Base-by-base conservation (phyloP, 1,139 yeast genomes). In the Starmera stellimalicola region DNA sequence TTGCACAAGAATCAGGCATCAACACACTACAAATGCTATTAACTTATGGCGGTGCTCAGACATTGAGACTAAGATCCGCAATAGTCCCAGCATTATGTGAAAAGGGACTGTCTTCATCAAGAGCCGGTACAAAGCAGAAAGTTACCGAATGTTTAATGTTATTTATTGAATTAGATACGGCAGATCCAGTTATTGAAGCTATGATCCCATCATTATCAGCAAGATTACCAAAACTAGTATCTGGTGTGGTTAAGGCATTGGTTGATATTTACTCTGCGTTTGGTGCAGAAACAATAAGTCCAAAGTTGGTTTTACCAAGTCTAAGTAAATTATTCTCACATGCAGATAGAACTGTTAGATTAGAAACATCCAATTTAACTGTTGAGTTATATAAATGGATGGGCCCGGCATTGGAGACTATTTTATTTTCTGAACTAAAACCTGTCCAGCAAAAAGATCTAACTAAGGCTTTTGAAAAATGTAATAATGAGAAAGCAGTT, bases 381-480 rank as follows among this genome's bases (percentile, higher is more conserved):
- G 74, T 84, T 3, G 85, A 77, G 39, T 52, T 88, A 18, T 77
- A 79, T 54, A 71, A 74, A 41, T 83, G 94, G 83, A 69, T 82
- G 54, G 94, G 93, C 4, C 73, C 67, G 19, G 64, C 76, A 0
- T 62, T 85, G 33, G 74, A 75, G 33, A 64, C 69, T 11, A 54
- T 76, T 0, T 58, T 87, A 27, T 71, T 87, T 38, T 73, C 80
- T 2, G 77, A 76, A 22, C 65, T 91, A 54, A 91, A 91, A 52
- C 95, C 96, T 0, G 85, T 87, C 11, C 97, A 91, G 55, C 93
- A 85, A 55, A 83, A 80, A 45, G 98, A 91, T 48, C 65, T 93
- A 38, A 68, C 76, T 4, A 72, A 73, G 27, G 77, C 70, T 15
- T 85, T 91, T 55, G 80, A 70, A 24, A 65, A 63, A 32, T 67